These are phyloP conservation scores for Chaetomium cochliodes DNA, from an alignment of 495 filamentous ascomycete genomes.

Conservation along the genomic window DNA sequence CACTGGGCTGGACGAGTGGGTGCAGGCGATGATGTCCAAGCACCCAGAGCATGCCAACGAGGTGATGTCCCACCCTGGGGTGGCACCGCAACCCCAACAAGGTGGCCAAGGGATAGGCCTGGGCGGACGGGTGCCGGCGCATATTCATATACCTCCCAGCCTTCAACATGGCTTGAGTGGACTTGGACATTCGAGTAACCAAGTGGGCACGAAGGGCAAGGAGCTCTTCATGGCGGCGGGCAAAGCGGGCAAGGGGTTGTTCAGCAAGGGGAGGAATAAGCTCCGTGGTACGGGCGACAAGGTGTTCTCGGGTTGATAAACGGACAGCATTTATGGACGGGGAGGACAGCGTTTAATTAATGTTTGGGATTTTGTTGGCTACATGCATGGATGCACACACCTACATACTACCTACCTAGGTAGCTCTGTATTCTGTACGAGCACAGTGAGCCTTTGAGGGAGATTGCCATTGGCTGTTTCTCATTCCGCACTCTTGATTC, in stretches of 20 bases:
- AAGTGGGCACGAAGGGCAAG: slow-evolving; percentile 75
- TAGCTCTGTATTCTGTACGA: neutral
- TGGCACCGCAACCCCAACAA: slow-evolving; percentile 33
- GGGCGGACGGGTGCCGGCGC: slow-evolving; percentile 19
- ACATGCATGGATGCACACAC: neutral
- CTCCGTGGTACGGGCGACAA: slow-evolving; percentile 71
- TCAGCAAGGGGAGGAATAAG: slow-evolving; percentile 83
- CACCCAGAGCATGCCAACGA: slow-evolving; percentile 41
- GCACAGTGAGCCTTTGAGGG: neutral
- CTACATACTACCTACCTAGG: too few relatives aligned
- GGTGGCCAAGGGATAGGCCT: neutral
- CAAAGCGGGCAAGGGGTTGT: slow-evolving; percentile 79
- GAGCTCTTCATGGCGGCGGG: slow-evolving; percentile 80
- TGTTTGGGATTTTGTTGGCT: neutral
- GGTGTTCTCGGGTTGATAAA: slow-evolving; percentile 58
- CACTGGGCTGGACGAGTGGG: slow-evolving; percentile 73
- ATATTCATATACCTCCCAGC: slow-evolving; percentile 29
- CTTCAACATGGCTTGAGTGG: slow-evolving; percentile 30
- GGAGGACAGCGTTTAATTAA: slow-evolving; percentile 7
- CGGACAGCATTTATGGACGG: neutral
- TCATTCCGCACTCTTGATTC: neutral
- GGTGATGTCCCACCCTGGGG: slow-evolving; percentile 20
- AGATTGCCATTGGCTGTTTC: neutral
- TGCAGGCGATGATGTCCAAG: slow-evolving; percentile 46
- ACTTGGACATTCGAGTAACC: slow-evolving; percentile 42